Evolutionary conservation across 73 alveolate species (phyloP).

Genomic region (Durusdinium trenchii): DNA sequence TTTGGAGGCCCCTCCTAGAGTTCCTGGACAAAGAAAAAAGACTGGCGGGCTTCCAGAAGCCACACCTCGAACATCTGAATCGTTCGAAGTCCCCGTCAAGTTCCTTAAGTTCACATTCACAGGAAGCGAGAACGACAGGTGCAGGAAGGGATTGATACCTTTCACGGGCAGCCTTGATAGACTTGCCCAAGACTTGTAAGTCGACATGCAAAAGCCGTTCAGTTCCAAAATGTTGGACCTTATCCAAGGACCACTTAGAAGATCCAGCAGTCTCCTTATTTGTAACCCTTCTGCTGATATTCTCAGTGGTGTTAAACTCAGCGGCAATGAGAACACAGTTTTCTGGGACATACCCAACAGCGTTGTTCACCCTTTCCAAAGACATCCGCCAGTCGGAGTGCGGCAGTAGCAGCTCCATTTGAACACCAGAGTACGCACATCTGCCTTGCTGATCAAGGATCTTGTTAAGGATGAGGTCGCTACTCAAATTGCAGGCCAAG

Average conservation of each 20-base stretch:
- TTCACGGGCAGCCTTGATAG: not conserved
- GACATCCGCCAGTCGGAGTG: conserved; percentile 61
- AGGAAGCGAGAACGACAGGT: not conserved
- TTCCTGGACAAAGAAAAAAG: not conserved
- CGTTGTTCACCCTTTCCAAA: conserved; percentile 41
- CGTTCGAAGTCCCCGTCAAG: too few relatives aligned
- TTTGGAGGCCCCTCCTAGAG: not conserved
- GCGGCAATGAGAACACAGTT: conserved; percentile 41
- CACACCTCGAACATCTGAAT: not conserved
- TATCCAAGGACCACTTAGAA: conserved; percentile 28
- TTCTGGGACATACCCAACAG: conserved; percentile 8
- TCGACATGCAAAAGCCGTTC: not conserved
- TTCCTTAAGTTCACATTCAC: too few relatives aligned
- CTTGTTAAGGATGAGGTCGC: conserved; percentile 26
- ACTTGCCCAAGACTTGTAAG: not conserved
- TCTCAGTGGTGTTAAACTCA: conserved; percentile 44
- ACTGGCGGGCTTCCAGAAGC: not conserved
- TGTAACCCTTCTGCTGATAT: not conserved
- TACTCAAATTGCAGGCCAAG: not conserved
- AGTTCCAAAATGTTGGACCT: not conserved
- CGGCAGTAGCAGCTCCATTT: not conserved
- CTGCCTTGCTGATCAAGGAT: conserved; percentile 12
- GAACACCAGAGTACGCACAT: conserved; percentile 32
- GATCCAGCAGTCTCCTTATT: not conserved
- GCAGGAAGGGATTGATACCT: too few relatives aligned